Percentiles rank a stretch among this genome's conserved stretches.
Conservation (phyloP, 2,329 filamentous ascomycete genomes). For the Colletotrichum australisinense region DNA sequence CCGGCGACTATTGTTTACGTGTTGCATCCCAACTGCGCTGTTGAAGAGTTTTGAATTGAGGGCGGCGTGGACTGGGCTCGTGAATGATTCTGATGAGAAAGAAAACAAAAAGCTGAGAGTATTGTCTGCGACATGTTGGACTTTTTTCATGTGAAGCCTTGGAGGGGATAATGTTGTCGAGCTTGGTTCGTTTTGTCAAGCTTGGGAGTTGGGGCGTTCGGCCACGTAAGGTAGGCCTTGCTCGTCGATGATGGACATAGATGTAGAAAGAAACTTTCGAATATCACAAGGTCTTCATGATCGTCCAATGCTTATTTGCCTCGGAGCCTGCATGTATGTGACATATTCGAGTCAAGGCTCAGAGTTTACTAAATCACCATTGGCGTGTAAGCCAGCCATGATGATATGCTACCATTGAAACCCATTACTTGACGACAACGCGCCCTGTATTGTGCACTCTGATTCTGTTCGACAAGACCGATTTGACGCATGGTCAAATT, state of each 20-base stretch:
- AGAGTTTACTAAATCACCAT: no score
- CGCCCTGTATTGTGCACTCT: no score
- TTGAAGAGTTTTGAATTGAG: conserved; percentile 69
- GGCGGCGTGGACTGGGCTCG: neutral
- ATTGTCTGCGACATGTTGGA: conserved; percentile 27
- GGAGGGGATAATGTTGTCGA: conserved; percentile 4
- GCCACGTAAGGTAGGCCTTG: neutral
- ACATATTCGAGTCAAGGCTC: no score
- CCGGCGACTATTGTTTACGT: conserved; percentile 76
- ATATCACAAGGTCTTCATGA: neutral
- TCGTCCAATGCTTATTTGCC: no score
- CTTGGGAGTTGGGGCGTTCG: conserved; percentile 30
- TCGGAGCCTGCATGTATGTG: no score
- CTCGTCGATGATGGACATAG: neutral
- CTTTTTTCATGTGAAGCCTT: neutral
- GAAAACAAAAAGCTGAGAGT: conserved; percentile 8
- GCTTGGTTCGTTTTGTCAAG: neutral
- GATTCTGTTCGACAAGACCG: no score
- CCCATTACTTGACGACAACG: no score
- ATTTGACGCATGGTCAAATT: no score
- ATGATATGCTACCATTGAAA: no score
- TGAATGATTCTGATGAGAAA: conserved; percentile 9
- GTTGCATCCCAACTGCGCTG: conserved; percentile 91
- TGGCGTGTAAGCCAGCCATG: no score
- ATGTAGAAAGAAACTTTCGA: neutral